phyloP scores from a whole-genome alignment of 371 early-diverging fungal species.

The Dichotomocladium elegans region DNA sequence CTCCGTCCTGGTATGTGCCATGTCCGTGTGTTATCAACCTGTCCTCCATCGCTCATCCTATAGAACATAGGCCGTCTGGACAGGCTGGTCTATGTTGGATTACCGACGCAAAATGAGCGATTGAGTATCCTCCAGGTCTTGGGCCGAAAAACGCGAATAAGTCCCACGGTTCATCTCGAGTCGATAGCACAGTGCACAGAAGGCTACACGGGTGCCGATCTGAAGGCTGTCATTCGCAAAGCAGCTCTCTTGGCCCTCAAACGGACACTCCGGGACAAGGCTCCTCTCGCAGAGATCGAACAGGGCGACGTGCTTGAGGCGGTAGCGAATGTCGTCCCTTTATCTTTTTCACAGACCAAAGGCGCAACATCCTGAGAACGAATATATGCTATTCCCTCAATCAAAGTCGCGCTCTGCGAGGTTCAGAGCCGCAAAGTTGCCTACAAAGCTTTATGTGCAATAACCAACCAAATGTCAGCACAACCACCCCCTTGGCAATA shows the following conservation, averaged over 20 bases:
- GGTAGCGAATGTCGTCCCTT: too few species aligned
- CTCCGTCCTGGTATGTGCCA: constrained; percentile 70
- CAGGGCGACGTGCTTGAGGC: too few species aligned
- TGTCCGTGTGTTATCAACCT: constrained; percentile 71
- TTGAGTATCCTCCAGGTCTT: constrained; percentile 69
- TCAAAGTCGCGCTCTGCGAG: too few species aligned
- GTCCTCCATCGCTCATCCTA: constrained; percentile 81
- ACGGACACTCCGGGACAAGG: too few species aligned
- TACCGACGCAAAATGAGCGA: constrained; percentile 68
- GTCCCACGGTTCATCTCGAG: constrained; percentile 47
- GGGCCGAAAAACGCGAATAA: constrained; percentile 46
- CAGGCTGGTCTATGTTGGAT: constrained; percentile 70
- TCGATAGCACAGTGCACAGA: constrained; percentile 45
- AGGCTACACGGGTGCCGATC: constrained; percentile 79
- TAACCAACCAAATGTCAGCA: too few species aligned
- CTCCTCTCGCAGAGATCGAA: too few species aligned
- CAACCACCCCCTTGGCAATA: too few species aligned
- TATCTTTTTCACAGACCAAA: too few species aligned
- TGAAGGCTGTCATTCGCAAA: constrained; percentile 75
- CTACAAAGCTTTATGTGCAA: too few species aligned
- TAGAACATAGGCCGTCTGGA: constrained; percentile 73
- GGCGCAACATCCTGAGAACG: too few species aligned
- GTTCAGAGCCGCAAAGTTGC: too few species aligned
- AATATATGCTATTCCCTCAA: too few species aligned
- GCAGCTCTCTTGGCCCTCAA: constrained; percentile 66